Evolutionary conservation across 257 asterid genomes (phyloP).

Genomic region (Fraxinus cuspidata): DNA sequence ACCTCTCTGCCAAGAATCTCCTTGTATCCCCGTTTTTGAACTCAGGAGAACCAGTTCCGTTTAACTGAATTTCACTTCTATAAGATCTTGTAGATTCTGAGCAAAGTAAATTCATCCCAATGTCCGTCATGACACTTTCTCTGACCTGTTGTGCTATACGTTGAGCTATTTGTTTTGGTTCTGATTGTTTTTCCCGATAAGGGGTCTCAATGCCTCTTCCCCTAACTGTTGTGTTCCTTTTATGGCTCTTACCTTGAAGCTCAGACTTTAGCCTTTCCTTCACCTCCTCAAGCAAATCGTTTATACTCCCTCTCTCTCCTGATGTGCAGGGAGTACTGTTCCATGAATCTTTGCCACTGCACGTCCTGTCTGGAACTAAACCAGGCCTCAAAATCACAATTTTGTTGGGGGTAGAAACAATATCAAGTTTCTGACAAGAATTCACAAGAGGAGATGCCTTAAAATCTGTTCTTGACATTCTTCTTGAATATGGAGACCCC

Average conservation of each 20-base stretch:
- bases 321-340: constrained; percentile 75
- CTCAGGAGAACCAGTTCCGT: constrained; percentile 64
- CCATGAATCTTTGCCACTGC: constrained; percentile 59
- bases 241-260: constrained; percentile 65
- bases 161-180: constrained; percentile 77
- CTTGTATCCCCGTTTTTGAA: constrained; percentile 66
- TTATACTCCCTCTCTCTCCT: constrained; percentile 65
- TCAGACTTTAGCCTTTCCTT: constrained; percentile 85
- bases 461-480: constrained; percentile 32
- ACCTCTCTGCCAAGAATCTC: constrained; percentile 71
- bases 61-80: constrained; percentile 61
- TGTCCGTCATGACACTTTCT: constrained; percentile 68
- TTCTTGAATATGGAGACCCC: constrained; percentile 34
- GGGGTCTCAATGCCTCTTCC: constrained; percentile 96
- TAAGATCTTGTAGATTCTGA: constrained; percentile 86
- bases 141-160: constrained; percentile 76
- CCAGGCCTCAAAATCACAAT: constrained; percentile 90
- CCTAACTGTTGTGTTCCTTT: constrained; percentile 57
- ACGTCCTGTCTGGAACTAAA: constrained; percentile 45
- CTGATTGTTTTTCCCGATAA: constrained; percentile 68
- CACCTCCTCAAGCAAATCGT: constrained; percentile 89
- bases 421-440: constrained; percentile 32
- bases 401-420: constrained; percentile 52
- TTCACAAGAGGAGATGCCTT: constrained; percentile 33
- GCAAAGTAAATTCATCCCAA: constrained; percentile 58